Evolutionary conservation across 2,329 filamentous ascomycete species (phyloP).

Genomic region (Cladosporium sp.): DNA sequence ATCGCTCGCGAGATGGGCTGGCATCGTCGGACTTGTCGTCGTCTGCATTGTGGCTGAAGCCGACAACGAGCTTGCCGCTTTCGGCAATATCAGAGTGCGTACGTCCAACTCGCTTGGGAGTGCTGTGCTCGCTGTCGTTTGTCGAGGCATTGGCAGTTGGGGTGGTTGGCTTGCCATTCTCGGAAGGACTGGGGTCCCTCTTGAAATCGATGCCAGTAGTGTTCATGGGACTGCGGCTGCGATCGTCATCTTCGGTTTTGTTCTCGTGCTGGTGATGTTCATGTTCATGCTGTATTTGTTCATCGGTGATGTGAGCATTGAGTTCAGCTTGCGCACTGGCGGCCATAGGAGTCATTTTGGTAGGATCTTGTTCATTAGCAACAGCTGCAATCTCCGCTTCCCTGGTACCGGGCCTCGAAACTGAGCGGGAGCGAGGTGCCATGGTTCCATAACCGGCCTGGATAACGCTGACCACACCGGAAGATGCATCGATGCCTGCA

Average conservation of each 20-base stretch:
- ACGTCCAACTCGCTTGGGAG: neutral
- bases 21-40: conserved; percentile 14
- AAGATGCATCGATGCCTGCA: conserved; percentile 57
- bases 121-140: neutral
- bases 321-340: conserved; percentile 9
- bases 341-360: neutral
- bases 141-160: neutral
- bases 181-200: neutral
- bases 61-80: conserved; percentile 21
- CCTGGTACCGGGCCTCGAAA: neutral
- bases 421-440: neutral
- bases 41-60: conserved; percentile 27
- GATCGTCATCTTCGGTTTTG: neutral
- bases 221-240: conserved; percentile 7
- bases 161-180: neutral
- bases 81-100: conserved; percentile 12
- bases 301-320: conserved; percentile 4
- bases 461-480: conserved; percentile 62
- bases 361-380: neutral
- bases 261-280: neutral
- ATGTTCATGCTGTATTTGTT: neutral
- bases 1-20: conserved; percentile 34
- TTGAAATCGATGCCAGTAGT: conserved; percentile 2
- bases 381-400: conserved; percentile 2
- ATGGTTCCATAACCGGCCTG: conserved; percentile 25